These are phyloP conservation scores for Talinum fruticosum DNA, from an alignment of 148 eudicot species.

Conservation along the genomic window DNA sequence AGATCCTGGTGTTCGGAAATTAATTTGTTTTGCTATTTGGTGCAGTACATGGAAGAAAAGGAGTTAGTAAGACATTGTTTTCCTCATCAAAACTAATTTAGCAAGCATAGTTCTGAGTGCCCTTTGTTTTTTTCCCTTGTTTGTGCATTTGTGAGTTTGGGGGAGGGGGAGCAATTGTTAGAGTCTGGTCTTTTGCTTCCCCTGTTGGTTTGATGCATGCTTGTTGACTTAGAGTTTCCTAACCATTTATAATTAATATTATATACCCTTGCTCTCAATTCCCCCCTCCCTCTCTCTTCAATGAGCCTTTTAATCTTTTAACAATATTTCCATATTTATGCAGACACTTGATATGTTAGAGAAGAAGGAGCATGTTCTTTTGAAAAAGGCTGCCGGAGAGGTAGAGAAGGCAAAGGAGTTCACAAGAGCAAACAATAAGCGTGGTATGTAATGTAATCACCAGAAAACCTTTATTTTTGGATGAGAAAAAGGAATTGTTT, in stretches of 20 bases:
- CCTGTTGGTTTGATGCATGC: not conserved
- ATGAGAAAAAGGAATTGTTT: not conserved
- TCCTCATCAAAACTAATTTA: not conserved
- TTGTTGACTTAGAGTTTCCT: not conserved
- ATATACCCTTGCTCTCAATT: not conserved
- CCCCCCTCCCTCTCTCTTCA: not conserved
- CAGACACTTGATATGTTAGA: slow-evolving; percentile 83
- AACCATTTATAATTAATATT: not conserved
- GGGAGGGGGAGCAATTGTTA: not conserved
- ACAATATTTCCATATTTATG: slow-evolving; percentile 1
- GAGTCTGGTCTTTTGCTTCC: not conserved
- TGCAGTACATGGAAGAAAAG: too few relatives aligned
- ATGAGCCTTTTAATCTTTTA: not conserved
- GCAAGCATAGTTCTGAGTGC: not conserved
- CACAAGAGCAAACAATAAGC: slow-evolving; percentile 67
- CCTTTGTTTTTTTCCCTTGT: not conserved
- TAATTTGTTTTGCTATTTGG: too few relatives aligned
- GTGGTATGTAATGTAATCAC: slow-evolving; percentile 45
- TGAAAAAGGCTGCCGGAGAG: slow-evolving; percentile 71
- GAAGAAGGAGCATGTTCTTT: slow-evolving; percentile 69
- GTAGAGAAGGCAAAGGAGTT: slow-evolving; percentile 71
- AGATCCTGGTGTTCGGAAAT: too few relatives aligned
- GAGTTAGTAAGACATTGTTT: not conserved
- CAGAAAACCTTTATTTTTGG: not conserved
- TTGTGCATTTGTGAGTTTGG: not conserved